Conservation (phyloP, 208 protist species). For the Trypanosoma congolense region DNA sequence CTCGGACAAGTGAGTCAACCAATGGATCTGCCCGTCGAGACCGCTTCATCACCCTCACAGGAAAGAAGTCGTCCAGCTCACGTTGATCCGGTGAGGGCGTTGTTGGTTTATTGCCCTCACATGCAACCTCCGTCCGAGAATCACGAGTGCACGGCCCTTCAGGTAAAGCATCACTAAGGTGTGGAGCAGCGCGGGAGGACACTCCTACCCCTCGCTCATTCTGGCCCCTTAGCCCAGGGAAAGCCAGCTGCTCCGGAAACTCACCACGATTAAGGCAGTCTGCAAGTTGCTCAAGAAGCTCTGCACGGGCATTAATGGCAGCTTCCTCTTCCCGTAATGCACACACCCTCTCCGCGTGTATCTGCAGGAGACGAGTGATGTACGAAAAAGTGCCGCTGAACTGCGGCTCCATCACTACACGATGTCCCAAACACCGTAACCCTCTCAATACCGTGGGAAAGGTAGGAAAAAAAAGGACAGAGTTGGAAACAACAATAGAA, state of each 20-base stretch:
- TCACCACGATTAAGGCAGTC: conserved; percentile 12
- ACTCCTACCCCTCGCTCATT: no score
- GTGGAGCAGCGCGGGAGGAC: neutral
- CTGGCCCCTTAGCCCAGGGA: no score
- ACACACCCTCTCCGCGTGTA: conserved; percentile 14
- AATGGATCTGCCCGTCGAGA: neutral
- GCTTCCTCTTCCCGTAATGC: conserved; percentile 17
- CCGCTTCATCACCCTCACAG: conserved; percentile 9
- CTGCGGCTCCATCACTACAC: neutral
- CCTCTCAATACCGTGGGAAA: no score
- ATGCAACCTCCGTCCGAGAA: no score
- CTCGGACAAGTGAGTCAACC: neutral
- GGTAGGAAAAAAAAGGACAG: no score
- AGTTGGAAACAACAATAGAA: no score
- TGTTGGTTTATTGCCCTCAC: neutral
- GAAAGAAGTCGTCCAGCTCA: conserved; percentile 38
- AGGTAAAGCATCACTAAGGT: neutral
- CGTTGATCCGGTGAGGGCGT: conserved; percentile 30
- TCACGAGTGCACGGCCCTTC: neutral
- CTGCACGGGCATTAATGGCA: conserved; percentile 18
- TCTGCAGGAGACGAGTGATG: conserved; percentile 9
- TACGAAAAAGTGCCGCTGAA: neutral
- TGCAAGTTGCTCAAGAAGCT: conserved; percentile 10
- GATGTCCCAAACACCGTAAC: neutral
- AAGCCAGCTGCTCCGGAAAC: neutral